Evolutionary conservation across 1,284 basidiomycete genomes (phyloP).

Genomic region (Xerocomus nothofagi): DNA sequence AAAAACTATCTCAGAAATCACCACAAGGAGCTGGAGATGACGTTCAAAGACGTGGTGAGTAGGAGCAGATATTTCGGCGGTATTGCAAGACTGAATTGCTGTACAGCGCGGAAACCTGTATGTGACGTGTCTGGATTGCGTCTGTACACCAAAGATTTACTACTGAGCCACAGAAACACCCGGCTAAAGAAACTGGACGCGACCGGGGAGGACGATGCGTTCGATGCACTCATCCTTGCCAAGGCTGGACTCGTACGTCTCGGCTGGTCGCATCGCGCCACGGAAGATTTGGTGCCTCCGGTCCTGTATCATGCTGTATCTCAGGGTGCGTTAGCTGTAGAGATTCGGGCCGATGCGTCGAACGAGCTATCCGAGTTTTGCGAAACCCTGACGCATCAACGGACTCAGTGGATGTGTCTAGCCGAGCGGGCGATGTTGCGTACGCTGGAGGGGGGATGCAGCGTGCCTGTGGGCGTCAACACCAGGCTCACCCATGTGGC

Average conservation of each 20-base stretch:
- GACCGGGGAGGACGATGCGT: slow-evolving; percentile 65
- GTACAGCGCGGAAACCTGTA: slow-evolving; percentile 78
- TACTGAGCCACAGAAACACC: slow-evolving; percentile 61
- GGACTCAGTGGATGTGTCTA: slow-evolving; percentile 71
- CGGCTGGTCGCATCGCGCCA: slow-evolving; percentile 76
- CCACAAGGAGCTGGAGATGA: slow-evolving; percentile 40
- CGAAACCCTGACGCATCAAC: slow-evolving; percentile 68
- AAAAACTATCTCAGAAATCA: slow-evolving; percentile 73
- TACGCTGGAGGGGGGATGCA: slow-evolving; percentile 94
- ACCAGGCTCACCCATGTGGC: slow-evolving; percentile 42
- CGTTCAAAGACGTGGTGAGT: slow-evolving; percentile 90
- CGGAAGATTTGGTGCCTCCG: slow-evolving; percentile 74
- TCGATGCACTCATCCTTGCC: slow-evolving; percentile 90
- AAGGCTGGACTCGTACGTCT: slow-evolving; percentile 91
- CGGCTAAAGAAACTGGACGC: slow-evolving; percentile 92
- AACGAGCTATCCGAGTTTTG: slow-evolving; percentile 61
- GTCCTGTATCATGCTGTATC: slow-evolving; percentile 88
- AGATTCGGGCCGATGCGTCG: slow-evolving; percentile 78
- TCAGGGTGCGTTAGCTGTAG: slow-evolving; percentile 90
- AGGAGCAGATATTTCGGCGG: background rate
- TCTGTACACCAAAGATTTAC: slow-evolving; percentile 8
- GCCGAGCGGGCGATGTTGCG: slow-evolving; percentile 88
- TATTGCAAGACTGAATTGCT: slow-evolving; percentile 7
- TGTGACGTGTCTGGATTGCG: slow-evolving; percentile 13
- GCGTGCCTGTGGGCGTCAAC: slow-evolving; percentile 91